These are phyloP conservation scores for Penicillium antarcticum DNA, from an alignment of 495 filamentous ascomycete genomes.

Conservation along the genomic window DNA sequence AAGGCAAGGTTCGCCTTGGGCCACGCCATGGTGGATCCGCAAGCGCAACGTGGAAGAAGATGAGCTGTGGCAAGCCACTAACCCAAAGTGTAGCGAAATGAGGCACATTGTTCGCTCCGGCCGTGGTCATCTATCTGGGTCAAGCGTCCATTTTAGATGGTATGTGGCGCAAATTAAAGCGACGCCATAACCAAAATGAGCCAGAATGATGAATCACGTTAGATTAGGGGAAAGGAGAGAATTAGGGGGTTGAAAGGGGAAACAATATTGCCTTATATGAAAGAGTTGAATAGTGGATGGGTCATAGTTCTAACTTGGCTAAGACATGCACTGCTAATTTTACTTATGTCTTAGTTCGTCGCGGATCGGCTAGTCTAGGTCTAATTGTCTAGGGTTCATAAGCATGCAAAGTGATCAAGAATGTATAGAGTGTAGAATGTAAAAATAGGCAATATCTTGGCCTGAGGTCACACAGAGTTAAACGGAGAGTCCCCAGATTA, in stretches of 20 bases:
- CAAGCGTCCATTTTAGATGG: not conserved
- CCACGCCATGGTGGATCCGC: too few relatives aligned
- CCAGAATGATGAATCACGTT: not conserved
- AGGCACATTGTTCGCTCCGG: not conserved
- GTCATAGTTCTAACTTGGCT: constrained; percentile 9
- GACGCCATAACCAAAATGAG: not conserved
- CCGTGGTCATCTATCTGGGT: not conserved
- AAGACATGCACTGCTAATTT: constrained; percentile 15
- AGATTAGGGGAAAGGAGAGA: not conserved
- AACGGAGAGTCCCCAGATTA: not conserved
- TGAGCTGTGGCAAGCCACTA: too few relatives aligned
- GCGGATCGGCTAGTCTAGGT: too few relatives aligned
- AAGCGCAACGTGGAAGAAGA: too few relatives aligned
- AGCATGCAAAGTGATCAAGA: too few relatives aligned
- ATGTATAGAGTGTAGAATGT: not conserved
- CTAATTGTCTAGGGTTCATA: too few relatives aligned
- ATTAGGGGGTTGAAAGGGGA: not conserved
- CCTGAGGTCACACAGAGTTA: not conserved
- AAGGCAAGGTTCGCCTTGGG: too few relatives aligned
- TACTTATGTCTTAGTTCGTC: not conserved
- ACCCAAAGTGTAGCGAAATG: too few relatives aligned
- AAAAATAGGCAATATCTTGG: not conserved
- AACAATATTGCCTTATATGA: too few relatives aligned
- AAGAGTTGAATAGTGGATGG: too few relatives aligned
- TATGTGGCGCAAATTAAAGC: not conserved